Conservation (phyloP, 2,329 filamentous ascomycete genomes). For the Hypoxylon sp. region DNA sequence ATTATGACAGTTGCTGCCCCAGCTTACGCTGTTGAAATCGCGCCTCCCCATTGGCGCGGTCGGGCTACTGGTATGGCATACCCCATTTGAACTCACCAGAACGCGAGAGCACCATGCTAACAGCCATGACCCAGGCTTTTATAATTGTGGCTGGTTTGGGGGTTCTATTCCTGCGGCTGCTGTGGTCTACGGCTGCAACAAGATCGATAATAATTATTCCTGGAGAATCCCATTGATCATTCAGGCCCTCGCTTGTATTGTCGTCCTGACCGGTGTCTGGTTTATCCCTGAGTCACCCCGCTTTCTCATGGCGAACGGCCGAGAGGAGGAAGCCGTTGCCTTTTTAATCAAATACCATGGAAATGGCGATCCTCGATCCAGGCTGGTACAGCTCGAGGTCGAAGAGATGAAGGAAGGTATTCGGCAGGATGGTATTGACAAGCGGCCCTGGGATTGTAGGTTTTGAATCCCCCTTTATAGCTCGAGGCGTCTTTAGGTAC, state of each 20-base stretch:
- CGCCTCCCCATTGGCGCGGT: constrained; percentile 66
- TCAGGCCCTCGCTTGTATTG: constrained; percentile 61
- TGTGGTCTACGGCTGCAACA: constrained; percentile 64
- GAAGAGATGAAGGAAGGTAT: constrained; percentile 62
- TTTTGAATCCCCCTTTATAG: neutral
- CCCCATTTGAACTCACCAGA: constrained; percentile 1
- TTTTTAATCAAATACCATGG: constrained; percentile 62
- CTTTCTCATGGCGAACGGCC: constrained; percentile 60
- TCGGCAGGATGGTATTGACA: constrained; percentile 62
- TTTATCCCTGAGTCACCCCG: constrained; percentile 61
- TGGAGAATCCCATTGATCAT: constrained; percentile 67
- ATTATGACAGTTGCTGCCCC: constrained; percentile 65
- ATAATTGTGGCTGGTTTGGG: constrained; percentile 69
- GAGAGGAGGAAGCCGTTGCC: constrained; percentile 58
- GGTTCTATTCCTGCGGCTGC: constrained; percentile 66
- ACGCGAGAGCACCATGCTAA: constrained; percentile 5
- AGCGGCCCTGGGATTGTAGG: constrained; percentile 63
- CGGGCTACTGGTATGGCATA: constrained; percentile 59
- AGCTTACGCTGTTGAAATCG: constrained; percentile 64
- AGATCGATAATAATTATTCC: constrained; percentile 61
- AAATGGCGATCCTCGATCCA: constrained; percentile 58
- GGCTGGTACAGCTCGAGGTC: constrained; percentile 59
- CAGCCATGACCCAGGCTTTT: constrained; percentile 56
- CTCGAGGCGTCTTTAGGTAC: too few relatives aligned
- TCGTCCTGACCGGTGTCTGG: constrained; percentile 58